These are phyloP conservation scores for Boletus eberwhitei DNA, from an alignment of 768 basidiomycete species.

Conservation along the genomic window DNA sequence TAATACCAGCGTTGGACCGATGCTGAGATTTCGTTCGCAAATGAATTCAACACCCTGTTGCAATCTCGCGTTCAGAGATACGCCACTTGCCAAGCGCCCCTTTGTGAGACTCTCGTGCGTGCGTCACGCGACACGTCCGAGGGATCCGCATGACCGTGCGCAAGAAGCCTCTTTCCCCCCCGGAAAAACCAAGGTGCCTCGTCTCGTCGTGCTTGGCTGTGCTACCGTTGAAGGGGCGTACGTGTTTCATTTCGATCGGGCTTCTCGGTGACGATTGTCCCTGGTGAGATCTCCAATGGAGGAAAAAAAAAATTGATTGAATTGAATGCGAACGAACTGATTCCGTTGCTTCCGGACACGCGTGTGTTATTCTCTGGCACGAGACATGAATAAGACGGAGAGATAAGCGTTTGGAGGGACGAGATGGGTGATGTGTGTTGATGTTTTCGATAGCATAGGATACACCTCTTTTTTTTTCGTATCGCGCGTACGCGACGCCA, in stretches of 20 bases:
- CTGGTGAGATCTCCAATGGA: neutral
- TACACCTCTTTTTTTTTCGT: too few relatives aligned
- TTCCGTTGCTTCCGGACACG: neutral
- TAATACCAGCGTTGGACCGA: neutral
- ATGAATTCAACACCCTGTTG: too few relatives aligned
- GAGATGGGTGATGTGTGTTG: neutral
- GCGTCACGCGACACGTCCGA: neutral
- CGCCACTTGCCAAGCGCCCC: too few relatives aligned
- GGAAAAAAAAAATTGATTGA: too few relatives aligned
- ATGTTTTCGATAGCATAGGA: neutral
- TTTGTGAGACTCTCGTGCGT: too few relatives aligned
- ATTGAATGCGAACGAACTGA: neutral
- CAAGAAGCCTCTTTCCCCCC: neutral
- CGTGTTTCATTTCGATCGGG: neutral
- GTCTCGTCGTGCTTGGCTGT: neutral
- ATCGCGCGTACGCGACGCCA: too few relatives aligned
- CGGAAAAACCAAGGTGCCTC: neutral
- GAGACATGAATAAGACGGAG: too few relatives aligned
- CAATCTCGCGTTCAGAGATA: too few relatives aligned
- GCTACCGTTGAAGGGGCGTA: neutral
- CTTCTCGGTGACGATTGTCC: neutral
- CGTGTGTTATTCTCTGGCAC: too few relatives aligned
- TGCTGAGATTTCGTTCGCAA: neutral
- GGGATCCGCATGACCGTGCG: neutral
- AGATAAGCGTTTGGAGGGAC: neutral